Conservation (phyloP, 306 rosid genomes). For the Acacia confusa region DNA sequence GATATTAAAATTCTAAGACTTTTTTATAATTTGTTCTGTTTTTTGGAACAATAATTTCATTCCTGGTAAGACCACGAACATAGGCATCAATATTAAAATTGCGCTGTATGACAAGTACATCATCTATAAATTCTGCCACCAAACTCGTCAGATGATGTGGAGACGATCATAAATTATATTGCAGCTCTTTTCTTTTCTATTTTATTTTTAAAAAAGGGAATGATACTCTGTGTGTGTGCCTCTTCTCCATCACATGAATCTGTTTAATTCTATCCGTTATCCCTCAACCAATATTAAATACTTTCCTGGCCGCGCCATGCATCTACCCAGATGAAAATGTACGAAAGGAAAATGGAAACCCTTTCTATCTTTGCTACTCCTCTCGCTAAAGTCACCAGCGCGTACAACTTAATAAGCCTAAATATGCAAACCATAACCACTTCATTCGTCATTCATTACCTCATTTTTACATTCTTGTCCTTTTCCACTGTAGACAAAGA, state of each 20-base stretch:
- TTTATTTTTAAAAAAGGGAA: not conserved
- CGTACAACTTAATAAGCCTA: not conserved
- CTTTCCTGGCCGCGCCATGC: not conserved
- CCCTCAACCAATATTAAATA: not conserved
- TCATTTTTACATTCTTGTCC: not conserved
- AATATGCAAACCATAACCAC: not conserved
- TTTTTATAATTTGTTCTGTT: too few species aligned
- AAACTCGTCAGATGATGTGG: not conserved
- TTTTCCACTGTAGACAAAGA: not conserved
- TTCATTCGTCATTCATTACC: not conserved
- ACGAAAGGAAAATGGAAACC: not conserved
- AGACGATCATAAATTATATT: not conserved
- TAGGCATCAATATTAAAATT: not conserved
- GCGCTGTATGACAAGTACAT: not conserved
- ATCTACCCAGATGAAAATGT: not conserved
- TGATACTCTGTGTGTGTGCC: not conserved
- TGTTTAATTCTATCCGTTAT: not conserved
- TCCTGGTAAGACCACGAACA: not conserved
- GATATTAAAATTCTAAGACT: too few species aligned
- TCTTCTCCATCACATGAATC: not conserved
- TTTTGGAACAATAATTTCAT: too few species aligned
- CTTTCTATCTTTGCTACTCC: not conserved
- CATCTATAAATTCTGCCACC: not conserved
- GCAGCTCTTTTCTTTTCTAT: not conserved
- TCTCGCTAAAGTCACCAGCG: not conserved